These are phyloP conservation scores for Ogataea philodendri DNA, from an alignment of 805 yeast genomes.

Conservation along the genomic window DNA sequence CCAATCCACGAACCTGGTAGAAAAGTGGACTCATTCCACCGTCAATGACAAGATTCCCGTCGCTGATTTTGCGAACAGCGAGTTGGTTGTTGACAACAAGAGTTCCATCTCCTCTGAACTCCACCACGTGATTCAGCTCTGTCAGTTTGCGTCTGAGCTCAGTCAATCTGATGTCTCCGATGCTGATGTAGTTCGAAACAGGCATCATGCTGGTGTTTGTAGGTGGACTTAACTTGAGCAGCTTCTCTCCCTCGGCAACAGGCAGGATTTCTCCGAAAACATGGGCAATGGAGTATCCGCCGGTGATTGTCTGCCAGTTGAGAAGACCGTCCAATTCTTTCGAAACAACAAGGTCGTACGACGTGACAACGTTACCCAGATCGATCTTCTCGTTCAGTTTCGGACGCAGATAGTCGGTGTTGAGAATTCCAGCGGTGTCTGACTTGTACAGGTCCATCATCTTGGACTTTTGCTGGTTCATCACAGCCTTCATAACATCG, in stretches of 20 bases:
- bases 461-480: constrained; percentile 22
- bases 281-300: constrained; percentile 79
- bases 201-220: constrained; percentile 16
- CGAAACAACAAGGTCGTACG: constrained; percentile 65
- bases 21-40: constrained; percentile 75
- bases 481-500: constrained; percentile 23
- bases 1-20: constrained; percentile 70
- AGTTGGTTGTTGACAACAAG: constrained; percentile 78
- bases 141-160: constrained; percentile 68
- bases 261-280: constrained; percentile 61
- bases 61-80: constrained; percentile 71
- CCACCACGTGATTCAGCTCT: constrained; percentile 65
- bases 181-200: constrained; percentile 41
- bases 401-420: constrained; percentile 31
- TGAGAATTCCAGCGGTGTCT: constrained; percentile 16
- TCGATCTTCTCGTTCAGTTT: constrained; percentile 41
- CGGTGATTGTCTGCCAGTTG: constrained; percentile 82
- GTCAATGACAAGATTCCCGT: constrained; percentile 82
- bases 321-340: constrained; percentile 57
- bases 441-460: constrained; percentile 18
- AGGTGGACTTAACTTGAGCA: constrained; percentile 16
- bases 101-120: constrained; percentile 90
- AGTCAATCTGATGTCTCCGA: constrained; percentile 85
- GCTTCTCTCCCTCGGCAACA: constrained; percentile 14
- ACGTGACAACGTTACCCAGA: constrained; percentile 52